Evolutionary conservation across 352 stramenopile genomes (phyloP).

Genomic region (Globisporangium alternatum): DNA sequence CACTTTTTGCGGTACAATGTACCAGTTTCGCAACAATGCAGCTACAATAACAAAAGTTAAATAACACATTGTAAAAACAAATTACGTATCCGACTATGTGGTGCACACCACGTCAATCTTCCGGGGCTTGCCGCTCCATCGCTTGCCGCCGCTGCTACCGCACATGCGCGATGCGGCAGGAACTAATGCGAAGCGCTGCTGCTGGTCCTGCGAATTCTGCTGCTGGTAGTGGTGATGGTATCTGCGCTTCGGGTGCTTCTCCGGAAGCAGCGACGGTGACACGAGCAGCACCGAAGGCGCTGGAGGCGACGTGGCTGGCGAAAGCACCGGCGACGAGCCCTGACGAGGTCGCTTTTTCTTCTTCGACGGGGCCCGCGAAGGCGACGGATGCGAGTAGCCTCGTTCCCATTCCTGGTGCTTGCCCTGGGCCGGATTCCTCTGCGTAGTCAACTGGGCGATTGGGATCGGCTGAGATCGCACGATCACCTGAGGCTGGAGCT

Average conservation of each 20-base stretch:
- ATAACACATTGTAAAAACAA: slow-evolving; percentile 6
- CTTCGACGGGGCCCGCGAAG: slow-evolving; percentile 27
- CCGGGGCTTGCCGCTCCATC: slow-evolving; percentile 9
- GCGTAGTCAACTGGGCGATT: slow-evolving; percentile 8
- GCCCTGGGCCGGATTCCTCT: slow-evolving; percentile 20
- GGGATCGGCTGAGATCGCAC: slow-evolving; percentile 3
- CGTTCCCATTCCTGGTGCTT: slow-evolving; percentile 35
- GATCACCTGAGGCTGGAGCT: background rate
- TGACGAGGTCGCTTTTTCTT: slow-evolving; percentile 69
- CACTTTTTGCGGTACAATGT: background rate
- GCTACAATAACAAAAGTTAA: slow-evolving; percentile 3
- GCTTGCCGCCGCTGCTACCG: slow-evolving; percentile 15
- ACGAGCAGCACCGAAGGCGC: slow-evolving; percentile 20
- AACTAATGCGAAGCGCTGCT: slow-evolving; percentile 26
- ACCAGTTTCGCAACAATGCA: background rate
- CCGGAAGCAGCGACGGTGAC: slow-evolving; percentile 27
- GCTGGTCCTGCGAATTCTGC: slow-evolving; percentile 25
- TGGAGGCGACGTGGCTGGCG: slow-evolving; percentile 21
- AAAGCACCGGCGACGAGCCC: slow-evolving; percentile 35
- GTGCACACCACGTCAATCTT: slow-evolving; percentile 18
- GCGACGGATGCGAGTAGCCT: slow-evolving; percentile 21
- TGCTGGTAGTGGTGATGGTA: slow-evolving; percentile 25
- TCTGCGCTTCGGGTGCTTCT: slow-evolving; percentile 33
- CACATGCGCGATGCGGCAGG: slow-evolving; percentile 26
- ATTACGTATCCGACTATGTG: slow-evolving; percentile 8